These are phyloP conservation scores for Penicillium antarcticum DNA, from an alignment of 495 filamentous ascomycete genomes.

Conservation along the genomic window DNA sequence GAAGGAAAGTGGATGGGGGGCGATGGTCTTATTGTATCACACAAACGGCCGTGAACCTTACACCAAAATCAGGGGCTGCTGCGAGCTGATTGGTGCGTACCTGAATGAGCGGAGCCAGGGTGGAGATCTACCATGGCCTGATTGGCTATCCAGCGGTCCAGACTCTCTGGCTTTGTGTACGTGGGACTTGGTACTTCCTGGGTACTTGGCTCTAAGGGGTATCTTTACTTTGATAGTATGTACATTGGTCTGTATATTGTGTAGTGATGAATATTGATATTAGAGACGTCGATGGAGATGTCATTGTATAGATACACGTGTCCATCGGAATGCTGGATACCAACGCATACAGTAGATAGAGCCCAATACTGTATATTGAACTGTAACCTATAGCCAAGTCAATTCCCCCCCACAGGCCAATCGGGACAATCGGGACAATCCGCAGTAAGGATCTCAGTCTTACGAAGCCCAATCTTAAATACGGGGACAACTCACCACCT, in stretches of 20 bases:
- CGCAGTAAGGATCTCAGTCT: conserved; percentile 9
- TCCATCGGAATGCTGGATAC: conserved; percentile 11
- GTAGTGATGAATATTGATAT: too few relatives aligned
- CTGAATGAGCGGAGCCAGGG: conserved; percentile 8
- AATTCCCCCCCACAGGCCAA: conserved; percentile 17
- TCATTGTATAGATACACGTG: conserved; percentile 7
- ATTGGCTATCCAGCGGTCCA: conserved; percentile 8
- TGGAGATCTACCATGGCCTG: neutral
- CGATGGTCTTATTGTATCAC: conserved; percentile 3
- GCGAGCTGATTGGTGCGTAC: conserved; percentile 5
- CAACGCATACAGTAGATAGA: neutral
- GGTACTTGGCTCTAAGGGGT: too few relatives aligned
- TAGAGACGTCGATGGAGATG: too few relatives aligned
- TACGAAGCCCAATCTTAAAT: conserved; percentile 13
- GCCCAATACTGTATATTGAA: neutral
- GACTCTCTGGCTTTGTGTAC: neutral
- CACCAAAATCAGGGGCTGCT: conserved; percentile 8
- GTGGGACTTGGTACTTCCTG: too few relatives aligned
- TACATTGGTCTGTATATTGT: too few relatives aligned
- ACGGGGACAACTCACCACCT: conserved; percentile 1
- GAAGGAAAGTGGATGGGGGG: conserved; percentile 17
- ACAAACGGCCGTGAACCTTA: neutral
- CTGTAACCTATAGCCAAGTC: neutral
- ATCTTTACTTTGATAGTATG: too few relatives aligned
- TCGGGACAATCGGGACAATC: conserved; percentile 4